Percentiles rank a stretch among this genome's conserved stretches.
Conservation (phyloP, 192 early-diverging fungal genomes). For the Powellomyces hirtus region DNA sequence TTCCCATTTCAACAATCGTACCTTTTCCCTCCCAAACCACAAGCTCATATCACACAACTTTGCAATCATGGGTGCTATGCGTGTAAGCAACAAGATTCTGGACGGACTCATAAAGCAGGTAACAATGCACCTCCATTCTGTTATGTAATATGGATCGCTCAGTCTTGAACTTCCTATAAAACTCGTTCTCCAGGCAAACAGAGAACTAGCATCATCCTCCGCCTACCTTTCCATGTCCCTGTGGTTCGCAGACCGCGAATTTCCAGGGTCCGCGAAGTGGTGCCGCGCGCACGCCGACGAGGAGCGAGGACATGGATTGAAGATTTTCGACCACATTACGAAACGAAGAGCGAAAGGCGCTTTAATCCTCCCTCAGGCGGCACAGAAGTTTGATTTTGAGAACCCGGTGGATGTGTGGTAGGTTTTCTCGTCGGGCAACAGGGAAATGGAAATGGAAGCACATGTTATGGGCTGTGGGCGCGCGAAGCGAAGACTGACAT, state of each 20-base stretch:
- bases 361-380: constrained; percentile 8
- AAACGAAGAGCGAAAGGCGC: constrained; percentile 43
- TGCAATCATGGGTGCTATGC: too few species aligned
- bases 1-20: too few species aligned
- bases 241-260: constrained; percentile 41
- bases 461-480: too few species aligned
- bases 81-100: constrained; percentile 14
- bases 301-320: constrained; percentile 37
- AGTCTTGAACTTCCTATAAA: background rate
- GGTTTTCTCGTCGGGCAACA: background rate
- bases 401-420: constrained; percentile 33
- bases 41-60: too few species aligned
- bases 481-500: too few species aligned
- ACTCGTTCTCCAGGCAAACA: constrained; percentile 24
- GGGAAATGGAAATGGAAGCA: background rate
- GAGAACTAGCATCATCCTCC: constrained; percentile 28
- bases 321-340: constrained; percentile 42
- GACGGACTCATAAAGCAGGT: constrained; percentile 16
- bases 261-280: constrained; percentile 39
- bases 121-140: background rate
- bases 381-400: constrained; percentile 21
- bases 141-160: background rate
- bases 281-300: constrained; percentile 40
- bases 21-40: too few species aligned
- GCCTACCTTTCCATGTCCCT: constrained; percentile 41